Evolutionary conservation across 345 rosid species (phyloP).

Genomic region (Populus deltoides): DNA sequence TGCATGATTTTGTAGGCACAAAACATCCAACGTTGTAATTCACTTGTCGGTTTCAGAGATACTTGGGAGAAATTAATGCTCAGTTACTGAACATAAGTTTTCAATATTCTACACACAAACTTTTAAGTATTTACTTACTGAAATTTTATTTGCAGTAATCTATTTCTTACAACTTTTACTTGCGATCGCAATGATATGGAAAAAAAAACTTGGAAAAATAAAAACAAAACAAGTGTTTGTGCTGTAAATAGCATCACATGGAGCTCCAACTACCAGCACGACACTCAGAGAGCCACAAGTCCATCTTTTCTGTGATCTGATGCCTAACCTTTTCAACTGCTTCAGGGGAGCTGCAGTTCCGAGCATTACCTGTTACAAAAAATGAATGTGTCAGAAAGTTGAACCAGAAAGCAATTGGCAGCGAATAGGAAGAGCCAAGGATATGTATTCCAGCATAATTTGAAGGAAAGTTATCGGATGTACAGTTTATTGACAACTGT

Average conservation of each 20-base stretch:
- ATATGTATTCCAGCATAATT: background rate
- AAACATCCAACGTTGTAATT: too few relatives aligned
- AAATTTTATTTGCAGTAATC: too few relatives aligned
- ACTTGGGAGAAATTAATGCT: too few relatives aligned
- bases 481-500: background rate
- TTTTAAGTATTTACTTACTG: too few relatives aligned
- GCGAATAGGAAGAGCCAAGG: background rate
- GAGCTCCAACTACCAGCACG: conserved; percentile 38
- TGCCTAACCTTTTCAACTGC: conserved; percentile 85
- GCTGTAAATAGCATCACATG: conserved; percentile 18
- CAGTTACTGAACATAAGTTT: too few relatives aligned
- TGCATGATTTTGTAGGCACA: too few relatives aligned
- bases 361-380: conserved; percentile 55
- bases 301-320: conserved; percentile 64
- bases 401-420: too few relatives aligned
- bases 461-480: background rate
- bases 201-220: too few relatives aligned
- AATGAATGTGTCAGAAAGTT: background rate
- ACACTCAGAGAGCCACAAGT: conserved; percentile 89
- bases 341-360: conserved; percentile 79
- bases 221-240: background rate
- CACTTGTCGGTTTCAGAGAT: too few relatives aligned
- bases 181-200: too few relatives aligned
- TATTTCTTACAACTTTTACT: too few relatives aligned
- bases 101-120: too few relatives aligned